Percentiles rank a stretch among this genome's conserved stretches.
These are phyloP conservation scores for Fragilaria crotonensis DNA, from an alignment of 108 stramenopile species.

Conservation along the genomic window DNA sequence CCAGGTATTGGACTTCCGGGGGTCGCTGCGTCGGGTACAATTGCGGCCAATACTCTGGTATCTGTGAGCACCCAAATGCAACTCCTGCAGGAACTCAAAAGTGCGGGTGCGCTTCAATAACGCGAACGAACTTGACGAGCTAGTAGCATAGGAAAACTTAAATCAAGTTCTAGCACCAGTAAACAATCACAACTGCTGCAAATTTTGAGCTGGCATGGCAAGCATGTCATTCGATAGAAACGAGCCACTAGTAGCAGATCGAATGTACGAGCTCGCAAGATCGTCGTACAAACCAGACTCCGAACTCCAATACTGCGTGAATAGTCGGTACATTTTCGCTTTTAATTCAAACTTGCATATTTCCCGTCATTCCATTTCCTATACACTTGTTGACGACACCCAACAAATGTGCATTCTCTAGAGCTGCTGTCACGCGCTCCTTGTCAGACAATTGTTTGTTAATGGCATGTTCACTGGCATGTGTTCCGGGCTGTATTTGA, in stretches of 20 bases:
- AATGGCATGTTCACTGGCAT: conserved; percentile 90
- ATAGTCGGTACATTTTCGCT: too few species aligned
- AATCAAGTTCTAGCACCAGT: too few species aligned
- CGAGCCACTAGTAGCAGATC: too few species aligned
- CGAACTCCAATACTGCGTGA: too few species aligned
- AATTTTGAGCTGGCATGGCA: too few species aligned
- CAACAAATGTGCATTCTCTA: conserved; percentile 96
- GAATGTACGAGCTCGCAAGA: too few species aligned
- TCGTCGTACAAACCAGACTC: too few species aligned
- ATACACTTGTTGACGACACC: conserved; percentile 96
- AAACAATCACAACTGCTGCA: too few species aligned
- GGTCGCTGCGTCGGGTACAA: conserved; percentile 72
- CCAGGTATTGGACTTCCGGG: conserved; percentile 78
- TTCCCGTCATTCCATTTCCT: conserved; percentile 43
- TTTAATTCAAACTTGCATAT: conserved; percentile 1
- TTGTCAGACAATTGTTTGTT: conserved; percentile 99
- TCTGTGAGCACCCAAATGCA: conserved; percentile 30
- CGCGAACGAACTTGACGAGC: too few species aligned
- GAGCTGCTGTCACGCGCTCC: conserved; percentile 95
- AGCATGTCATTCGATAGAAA: too few species aligned
- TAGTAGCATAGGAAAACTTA: too few species aligned
- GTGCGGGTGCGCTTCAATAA: conserved; percentile 49
- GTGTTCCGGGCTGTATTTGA: conserved; percentile 89
- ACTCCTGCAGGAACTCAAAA: conserved; percentile 48
- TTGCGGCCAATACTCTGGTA: conserved; percentile 74